A percentile compares a stretch with the other conserved stretches of the same genome.
Evolutionary conservation across 768 basidiomycete species (phyloP).

Genomic region (Leccinum arenicola): DNA sequence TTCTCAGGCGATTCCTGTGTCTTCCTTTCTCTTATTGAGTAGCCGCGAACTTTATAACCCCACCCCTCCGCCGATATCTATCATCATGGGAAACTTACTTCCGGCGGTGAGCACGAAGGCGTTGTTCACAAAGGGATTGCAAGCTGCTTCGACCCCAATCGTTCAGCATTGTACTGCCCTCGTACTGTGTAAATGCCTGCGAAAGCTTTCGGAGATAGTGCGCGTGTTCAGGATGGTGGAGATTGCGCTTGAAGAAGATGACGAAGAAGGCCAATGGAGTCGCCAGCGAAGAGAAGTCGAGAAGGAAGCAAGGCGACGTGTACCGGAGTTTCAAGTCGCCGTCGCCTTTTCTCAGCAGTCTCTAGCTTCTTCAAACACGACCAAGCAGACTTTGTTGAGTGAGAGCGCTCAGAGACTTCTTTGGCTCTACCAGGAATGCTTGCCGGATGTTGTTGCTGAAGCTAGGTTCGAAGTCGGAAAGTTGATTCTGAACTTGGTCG

Average conservation of each 20-base stretch:
- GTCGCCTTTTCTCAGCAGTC: conserved; percentile 74
- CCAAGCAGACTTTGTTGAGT: conserved; percentile 59
- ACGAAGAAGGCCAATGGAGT: conserved; percentile 71
- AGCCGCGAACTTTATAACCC: conserved; percentile 54
- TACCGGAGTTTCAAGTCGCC: conserved; percentile 86
- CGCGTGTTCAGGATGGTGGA: conserved; percentile 48
- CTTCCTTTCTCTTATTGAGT: conserved; percentile 56
- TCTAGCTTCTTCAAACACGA: conserved; percentile 30
- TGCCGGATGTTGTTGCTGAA: conserved; percentile 74
- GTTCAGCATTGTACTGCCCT: conserved; percentile 87
- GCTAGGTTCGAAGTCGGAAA: conserved; percentile 86
- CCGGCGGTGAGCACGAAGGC: conserved; percentile 69
- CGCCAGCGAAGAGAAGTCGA: conserved; percentile 65
- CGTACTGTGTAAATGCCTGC: conserved; percentile 69
- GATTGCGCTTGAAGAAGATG: conserved; percentile 55
- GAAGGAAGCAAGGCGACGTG: conserved; percentile 65
- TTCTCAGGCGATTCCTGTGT: conserved; percentile 66
- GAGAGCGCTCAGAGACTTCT: conserved; percentile 81
- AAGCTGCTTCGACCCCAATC: conserved; percentile 57
- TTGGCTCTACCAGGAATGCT: conserved; percentile 78
- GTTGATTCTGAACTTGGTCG: conserved; percentile 51
- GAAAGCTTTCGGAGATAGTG: conserved; percentile 63
- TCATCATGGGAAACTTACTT: conserved; percentile 74
- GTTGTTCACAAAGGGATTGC: conserved; percentile 80
- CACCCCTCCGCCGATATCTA: conserved; percentile 68